A percentile compares a stretch with the other conserved stretches of the same genome.
Conservation (phyloP, 345 rosid genomes). For the Anastatica hierochuntica region DNA sequence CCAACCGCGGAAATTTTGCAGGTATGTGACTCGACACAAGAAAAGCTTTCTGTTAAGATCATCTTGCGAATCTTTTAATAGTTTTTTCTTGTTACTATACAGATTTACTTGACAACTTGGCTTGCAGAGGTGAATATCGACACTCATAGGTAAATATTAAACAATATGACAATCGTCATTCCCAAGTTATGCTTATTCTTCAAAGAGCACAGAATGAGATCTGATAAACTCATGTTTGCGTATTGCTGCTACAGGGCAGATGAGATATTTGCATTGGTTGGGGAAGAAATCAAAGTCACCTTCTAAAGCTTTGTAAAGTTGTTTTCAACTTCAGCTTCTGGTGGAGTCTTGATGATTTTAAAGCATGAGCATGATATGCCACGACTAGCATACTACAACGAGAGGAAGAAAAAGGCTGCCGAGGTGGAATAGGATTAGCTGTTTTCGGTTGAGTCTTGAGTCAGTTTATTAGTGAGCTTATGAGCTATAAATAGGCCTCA, state of each 20-base stretch:
- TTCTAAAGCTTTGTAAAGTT: slow-evolving; percentile 15
- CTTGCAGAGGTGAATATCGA: slow-evolving; percentile 67
- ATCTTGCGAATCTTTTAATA: not conserved
- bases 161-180: not conserved
- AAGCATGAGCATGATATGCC: no score
- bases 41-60: not conserved
- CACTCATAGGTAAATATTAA: slow-evolving; percentile 46
- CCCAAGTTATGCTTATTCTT: not conserved
- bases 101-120: slow-evolving; percentile 78
- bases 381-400: no score
- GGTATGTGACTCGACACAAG: slow-evolving; percentile 26
- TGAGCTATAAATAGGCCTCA: no score
- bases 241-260: slow-evolving; percentile 36
- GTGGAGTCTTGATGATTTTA: not conserved
- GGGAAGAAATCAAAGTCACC: slow-evolving; percentile 56
- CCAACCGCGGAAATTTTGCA: slow-evolving; percentile 47
- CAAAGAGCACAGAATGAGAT: not conserved
- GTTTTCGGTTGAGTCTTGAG: no score
- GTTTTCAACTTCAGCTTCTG: no score
- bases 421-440: no score
- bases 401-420: no score
- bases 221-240: not conserved
- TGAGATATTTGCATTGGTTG: slow-evolving; percentile 48
- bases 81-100: slow-evolving; percentile 3
- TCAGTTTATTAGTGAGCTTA: no score